phyloP scores from a whole-genome alignment of 2,329 filamentous ascomycete genomes.

The Aaosphaeria arxii region DNA sequence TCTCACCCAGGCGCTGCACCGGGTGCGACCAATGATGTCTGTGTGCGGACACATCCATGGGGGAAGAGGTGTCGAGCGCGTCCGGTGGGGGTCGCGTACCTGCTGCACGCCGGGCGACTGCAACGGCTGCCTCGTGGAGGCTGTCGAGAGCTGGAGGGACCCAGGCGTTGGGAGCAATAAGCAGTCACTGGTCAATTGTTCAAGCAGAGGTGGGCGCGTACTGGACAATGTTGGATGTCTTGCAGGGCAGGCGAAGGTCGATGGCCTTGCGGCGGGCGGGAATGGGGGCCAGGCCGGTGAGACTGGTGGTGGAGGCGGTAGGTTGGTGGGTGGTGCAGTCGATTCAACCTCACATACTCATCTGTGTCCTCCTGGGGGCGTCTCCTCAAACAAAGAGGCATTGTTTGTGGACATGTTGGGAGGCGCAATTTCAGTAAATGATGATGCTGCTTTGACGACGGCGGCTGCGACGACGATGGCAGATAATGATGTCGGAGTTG shows the following conservation, averaged over 20 bases:
- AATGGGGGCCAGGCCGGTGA: conserved; percentile 15
- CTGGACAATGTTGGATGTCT: conserved; percentile 24
- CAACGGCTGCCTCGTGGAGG: conserved; percentile 46
- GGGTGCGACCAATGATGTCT: conserved; percentile 61
- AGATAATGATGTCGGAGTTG: conserved; percentile 16
- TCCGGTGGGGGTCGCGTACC: conserved; percentile 52
- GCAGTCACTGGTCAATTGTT: conserved; percentile 62
- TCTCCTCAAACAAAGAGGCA: conserved; percentile 10
- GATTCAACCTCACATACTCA: conserved; percentile 4
- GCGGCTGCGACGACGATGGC: conserved; percentile 8
- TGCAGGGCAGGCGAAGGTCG: conserved; percentile 22
- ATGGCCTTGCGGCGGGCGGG: background rate
- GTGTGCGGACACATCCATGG: conserved; percentile 73
- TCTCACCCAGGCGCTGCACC: conserved; percentile 56
- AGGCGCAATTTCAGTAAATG: background rate
- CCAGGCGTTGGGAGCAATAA: conserved; percentile 57
- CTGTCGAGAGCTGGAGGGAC: conserved; percentile 55
- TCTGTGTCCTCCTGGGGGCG: too few relatives aligned
- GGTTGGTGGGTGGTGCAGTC: conserved; percentile 14
- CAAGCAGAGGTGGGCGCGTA: conserved; percentile 38
- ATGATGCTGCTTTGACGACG: conserved; percentile 7
- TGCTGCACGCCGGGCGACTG: conserved; percentile 9
- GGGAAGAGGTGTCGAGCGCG: conserved; percentile 60
- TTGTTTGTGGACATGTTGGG: conserved; percentile 7
- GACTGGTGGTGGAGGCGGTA: conserved; percentile 9